Percentiles rank a stretch among this genome's conserved stretches.
Conservation (phyloP, 1,284 basidiomycete genomes). For the Naganishia albida region DNA sequence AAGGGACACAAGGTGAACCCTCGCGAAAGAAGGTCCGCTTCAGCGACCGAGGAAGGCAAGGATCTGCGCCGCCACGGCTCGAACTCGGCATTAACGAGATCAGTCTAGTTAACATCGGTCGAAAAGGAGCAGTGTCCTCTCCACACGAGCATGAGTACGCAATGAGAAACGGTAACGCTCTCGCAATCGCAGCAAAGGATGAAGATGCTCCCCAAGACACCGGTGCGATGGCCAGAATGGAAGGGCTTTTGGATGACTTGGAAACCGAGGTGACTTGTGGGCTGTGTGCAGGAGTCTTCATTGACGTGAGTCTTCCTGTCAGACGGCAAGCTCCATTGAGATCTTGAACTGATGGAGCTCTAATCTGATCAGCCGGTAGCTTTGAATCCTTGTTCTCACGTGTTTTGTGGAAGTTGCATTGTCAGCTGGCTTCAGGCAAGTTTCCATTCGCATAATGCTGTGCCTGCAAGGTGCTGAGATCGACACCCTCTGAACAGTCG, state of each 20-base stretch:
- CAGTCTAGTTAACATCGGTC: not conserved
- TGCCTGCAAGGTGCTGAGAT: not conserved
- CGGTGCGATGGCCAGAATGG: slow-evolving; percentile 10
- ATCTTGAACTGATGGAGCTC: slow-evolving; percentile 1
- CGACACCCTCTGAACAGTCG: slow-evolving; percentile 2
- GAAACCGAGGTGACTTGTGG: slow-evolving; percentile 32
- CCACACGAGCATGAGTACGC: too few species aligned
- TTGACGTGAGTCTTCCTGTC: slow-evolving; percentile 23
- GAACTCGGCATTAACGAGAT: slow-evolving; percentile 12
- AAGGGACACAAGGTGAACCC: not conserved
- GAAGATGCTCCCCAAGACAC: not conserved
- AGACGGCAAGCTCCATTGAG: not conserved
- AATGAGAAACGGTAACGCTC: not conserved
- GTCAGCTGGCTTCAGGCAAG: slow-evolving; percentile 28
- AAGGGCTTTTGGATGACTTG: slow-evolving; percentile 26
- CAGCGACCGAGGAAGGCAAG: slow-evolving; percentile 2
- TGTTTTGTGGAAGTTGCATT: slow-evolving; percentile 33
- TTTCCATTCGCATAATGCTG: not conserved
- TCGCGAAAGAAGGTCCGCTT: slow-evolving; percentile 16
- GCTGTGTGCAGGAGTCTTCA: slow-evolving; percentile 32
- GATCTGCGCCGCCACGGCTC: slow-evolving; percentile 25
- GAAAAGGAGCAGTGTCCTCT: too few species aligned
- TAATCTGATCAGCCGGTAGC: slow-evolving; percentile 17
- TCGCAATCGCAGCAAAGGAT: not conserved
- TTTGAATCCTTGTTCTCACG: slow-evolving; percentile 31